A percentile compares a stretch with the other conserved stretches of the same genome.
Evolutionary conservation across 2,329 filamentous ascomycete species (phyloP).

Genomic region (Aspergillus glaucus): DNA sequence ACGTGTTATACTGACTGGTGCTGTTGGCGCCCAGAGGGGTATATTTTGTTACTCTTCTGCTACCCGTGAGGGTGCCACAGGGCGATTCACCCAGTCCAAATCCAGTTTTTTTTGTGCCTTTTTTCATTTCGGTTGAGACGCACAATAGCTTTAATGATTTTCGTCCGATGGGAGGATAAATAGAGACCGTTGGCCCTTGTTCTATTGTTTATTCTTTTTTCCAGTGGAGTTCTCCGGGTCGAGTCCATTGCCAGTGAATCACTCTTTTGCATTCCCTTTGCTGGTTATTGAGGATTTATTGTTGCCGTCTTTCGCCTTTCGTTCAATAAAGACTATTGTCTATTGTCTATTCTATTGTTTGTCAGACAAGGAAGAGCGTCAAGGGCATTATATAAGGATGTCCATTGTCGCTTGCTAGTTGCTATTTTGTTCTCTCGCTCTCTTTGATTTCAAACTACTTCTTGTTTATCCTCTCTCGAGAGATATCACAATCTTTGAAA

Average conservation of each 20-base stretch:
- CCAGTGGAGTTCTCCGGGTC: not conserved
- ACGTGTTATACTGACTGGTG: not conserved
- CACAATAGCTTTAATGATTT: no score
- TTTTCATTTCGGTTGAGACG: not conserved
- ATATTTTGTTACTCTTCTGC: not conserved
- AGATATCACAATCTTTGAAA: not conserved
- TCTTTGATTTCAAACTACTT: slow-evolving; percentile 1
- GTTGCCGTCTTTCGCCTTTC: not conserved
- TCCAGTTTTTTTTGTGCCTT: not conserved
- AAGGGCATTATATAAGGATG: not conserved
- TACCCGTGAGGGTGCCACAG: not conserved
- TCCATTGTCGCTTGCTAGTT: not conserved
- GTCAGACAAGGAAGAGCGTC: not conserved
- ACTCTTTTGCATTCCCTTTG: not conserved
- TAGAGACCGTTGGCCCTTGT: not conserved
- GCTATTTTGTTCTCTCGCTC: not conserved
- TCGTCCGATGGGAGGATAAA: not conserved
- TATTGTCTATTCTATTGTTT: not conserved
- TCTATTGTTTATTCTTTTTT: not conserved
- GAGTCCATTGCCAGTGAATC: not conserved
- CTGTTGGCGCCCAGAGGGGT: not conserved
- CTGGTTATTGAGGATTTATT: not conserved
- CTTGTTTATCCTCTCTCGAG: slow-evolving; percentile 2
- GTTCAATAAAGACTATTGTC: not conserved
- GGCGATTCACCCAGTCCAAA: not conserved